Conservation (phyloP, 1,139 yeast genomes). For the Diutina catenulata region DNA sequence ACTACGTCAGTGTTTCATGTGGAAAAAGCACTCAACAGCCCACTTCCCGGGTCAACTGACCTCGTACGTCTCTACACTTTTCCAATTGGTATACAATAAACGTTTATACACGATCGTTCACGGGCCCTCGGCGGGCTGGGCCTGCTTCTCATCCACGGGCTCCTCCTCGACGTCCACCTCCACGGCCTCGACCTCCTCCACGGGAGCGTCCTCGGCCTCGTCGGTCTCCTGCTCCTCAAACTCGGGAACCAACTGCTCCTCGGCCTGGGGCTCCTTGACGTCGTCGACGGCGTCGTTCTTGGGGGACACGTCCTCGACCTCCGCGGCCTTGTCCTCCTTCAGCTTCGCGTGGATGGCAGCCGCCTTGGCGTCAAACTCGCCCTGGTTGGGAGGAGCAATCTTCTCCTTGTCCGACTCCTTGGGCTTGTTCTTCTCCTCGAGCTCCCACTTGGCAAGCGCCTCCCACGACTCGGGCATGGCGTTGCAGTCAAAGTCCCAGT, state of each 20-base stretch:
- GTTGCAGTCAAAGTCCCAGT: constrained; percentile 84
- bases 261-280: background rate
- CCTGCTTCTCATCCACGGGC: background rate
- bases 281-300: background rate
- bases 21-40: no score
- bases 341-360: constrained; percentile 1
- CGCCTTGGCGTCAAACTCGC: background rate
- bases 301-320: background rate
- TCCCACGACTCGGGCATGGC: constrained; percentile 28
- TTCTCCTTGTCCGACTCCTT: background rate
- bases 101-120: no score
- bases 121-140: constrained; percentile 4
- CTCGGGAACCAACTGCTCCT: constrained; percentile 4
- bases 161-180: background rate
- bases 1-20: no score
- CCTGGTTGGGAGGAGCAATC: constrained; percentile 2
- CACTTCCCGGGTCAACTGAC: no score
- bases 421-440: background rate
- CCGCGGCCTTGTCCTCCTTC: background rate
- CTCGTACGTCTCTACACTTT: no score
- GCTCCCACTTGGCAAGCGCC: constrained; percentile 11
- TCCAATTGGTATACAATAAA: no score
- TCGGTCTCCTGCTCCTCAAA: constrained; percentile 1
- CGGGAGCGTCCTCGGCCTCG: constrained; percentile 4
- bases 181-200: constrained; percentile 4